Evolutionary conservation across 2,329 filamentous ascomycete genomes (phyloP).

Genomic region (Hypoxylon sp.): DNA sequence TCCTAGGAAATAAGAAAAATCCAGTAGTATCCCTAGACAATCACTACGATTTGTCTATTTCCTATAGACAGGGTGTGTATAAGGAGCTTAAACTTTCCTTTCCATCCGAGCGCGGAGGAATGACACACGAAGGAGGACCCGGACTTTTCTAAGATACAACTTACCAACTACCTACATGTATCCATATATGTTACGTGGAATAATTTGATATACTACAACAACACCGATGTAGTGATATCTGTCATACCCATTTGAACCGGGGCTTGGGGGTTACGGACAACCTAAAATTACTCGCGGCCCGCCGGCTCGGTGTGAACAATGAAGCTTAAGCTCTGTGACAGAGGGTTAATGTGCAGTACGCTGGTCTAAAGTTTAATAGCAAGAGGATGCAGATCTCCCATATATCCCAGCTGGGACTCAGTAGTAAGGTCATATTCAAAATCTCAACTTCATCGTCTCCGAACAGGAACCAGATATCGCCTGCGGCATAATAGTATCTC

Average conservation of each 20-base stretch:
- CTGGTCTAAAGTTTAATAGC: background rate
- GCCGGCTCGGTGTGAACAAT: background rate
- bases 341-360: background rate
- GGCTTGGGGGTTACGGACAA: background rate
- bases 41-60: background rate
- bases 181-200: too few relatives aligned
- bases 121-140: background rate
- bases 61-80: background rate
- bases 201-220: background rate
- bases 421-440: too few relatives aligned
- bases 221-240: background rate
- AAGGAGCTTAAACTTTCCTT: background rate
- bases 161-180: too few relatives aligned
- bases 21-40: background rate
- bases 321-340: background rate
- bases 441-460: too few relatives aligned
- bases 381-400: background rate
- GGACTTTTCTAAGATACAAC: background rate
- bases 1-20: background rate
- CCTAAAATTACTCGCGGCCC: background rate
- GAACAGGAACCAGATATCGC: too few relatives aligned
- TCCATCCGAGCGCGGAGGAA: background rate
- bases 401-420: too few relatives aligned
- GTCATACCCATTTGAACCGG: background rate
- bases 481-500: too few relatives aligned